Evolutionary conservation across 2,329 filamentous ascomycete genomes (phyloP).

Genomic region (Sporothrix variecibatus): DNA sequence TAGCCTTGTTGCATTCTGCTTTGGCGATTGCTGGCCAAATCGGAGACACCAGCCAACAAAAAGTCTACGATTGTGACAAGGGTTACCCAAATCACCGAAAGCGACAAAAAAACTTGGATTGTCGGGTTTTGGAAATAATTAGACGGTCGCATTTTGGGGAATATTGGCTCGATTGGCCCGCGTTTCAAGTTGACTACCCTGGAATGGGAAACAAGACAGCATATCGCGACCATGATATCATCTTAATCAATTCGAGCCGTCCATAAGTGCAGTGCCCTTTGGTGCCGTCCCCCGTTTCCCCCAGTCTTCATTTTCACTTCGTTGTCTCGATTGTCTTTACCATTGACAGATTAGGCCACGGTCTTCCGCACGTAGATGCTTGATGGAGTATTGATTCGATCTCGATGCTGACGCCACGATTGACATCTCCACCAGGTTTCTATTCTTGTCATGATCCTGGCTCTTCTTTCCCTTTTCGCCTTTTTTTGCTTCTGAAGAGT

Average conservation of each 20-base stretch:
- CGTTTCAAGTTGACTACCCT: constrained; percentile 8
- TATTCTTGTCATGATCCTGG: neutral
- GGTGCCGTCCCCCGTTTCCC: neutral
- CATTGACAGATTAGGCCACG: neutral
- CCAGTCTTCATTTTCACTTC: neutral
- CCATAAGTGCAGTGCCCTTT: too few relatives aligned
- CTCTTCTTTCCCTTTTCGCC: neutral
- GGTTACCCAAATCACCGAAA: neutral
- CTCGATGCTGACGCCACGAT: neutral
- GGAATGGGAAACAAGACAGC: neutral
- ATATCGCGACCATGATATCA: neutral
- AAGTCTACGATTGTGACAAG: neutral
- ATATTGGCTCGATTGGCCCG: neutral
- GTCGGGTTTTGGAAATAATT: too few relatives aligned
- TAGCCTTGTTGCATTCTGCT: neutral
- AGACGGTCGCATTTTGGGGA: too few relatives aligned
- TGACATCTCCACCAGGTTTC: neutral
- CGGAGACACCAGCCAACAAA: constrained; percentile 5
- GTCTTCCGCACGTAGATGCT: neutral
- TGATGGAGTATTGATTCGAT: neutral
- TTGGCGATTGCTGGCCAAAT: neutral
- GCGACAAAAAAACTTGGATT: neutral
- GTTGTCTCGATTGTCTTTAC: neutral
- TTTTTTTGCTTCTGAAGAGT: neutral
- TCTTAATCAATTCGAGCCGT: neutral